Evolutionary conservation across 2,329 filamentous ascomycete species (phyloP).

Genomic region (Trichothecium roseum): DNA sequence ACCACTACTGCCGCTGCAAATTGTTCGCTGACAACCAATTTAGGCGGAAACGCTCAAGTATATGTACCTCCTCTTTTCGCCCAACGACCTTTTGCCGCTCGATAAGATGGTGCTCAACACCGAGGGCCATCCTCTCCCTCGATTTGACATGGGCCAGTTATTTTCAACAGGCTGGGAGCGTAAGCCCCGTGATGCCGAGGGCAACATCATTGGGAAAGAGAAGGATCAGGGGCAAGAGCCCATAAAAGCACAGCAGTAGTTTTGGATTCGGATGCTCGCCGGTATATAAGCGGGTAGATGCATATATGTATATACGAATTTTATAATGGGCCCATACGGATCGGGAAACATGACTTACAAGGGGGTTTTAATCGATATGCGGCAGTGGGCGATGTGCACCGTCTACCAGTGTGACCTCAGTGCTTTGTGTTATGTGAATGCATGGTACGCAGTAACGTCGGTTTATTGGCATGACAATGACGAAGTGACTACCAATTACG

Average conservation of each 20-base stretch:
- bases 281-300: no score
- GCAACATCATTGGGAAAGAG: constrained; percentile 11
- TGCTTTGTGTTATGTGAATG: no score
- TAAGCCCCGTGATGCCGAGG: constrained; percentile 45
- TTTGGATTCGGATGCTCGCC: no score
- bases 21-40: neutral
- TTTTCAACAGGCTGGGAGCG: constrained; percentile 77
- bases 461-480: no score
- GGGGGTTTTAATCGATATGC: no score
- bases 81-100: constrained; percentile 70
- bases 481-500: no score
- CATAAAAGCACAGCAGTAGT: no score
- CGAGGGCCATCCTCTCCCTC: constrained; percentile 82
- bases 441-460: no score
- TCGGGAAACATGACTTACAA: no score
- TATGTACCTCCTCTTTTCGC: constrained; percentile 88
- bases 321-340: neutral
- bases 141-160: constrained; percentile 69
- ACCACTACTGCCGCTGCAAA: no score
- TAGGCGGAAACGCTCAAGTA: constrained; percentile 96
- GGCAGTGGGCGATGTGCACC: no score
- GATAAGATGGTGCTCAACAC: constrained; percentile 91
- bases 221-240: constrained; percentile 4
- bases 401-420: no score
- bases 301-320: neutral